Conservation (phyloP, 495 filamentous ascomycete species). For the Talaromyces nanjingensis region DNA sequence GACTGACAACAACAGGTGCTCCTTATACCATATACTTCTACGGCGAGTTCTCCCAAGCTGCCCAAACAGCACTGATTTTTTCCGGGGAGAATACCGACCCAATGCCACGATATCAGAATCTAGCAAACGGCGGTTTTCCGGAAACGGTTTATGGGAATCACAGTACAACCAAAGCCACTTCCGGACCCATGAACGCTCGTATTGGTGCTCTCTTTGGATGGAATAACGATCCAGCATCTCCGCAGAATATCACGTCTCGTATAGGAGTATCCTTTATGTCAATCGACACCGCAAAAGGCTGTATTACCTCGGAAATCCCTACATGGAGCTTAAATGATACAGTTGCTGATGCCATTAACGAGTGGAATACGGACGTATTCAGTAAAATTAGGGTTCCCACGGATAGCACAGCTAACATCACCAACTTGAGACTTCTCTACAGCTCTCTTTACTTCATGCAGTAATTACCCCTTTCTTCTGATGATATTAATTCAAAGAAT, state of each 20-base stretch:
- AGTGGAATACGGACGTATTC: slow-evolving; percentile 58
- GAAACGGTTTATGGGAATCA: slow-evolving; percentile 20
- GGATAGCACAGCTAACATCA: slow-evolving; percentile 44
- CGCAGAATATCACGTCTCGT: slow-evolving; percentile 40
- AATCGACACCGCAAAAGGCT: slow-evolving; percentile 24
- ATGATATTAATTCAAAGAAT: not conserved
- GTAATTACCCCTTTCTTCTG: not conserved
- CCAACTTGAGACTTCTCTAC: slow-evolving; percentile 60
- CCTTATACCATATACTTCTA: slow-evolving; percentile 62
- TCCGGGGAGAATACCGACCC: slow-evolving; percentile 39
- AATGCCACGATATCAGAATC: slow-evolving; percentile 24
- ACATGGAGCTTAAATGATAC: slow-evolving; percentile 38
- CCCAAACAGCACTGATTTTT: slow-evolving; percentile 42
- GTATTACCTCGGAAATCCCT: slow-evolving; percentile 56
- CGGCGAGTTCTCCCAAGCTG: slow-evolving; percentile 46
- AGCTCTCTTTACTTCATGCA: slow-evolving; percentile 63
- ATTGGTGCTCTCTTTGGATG: slow-evolving; percentile 31
- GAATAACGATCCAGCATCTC: slow-evolving; percentile 16
- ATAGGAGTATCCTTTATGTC: slow-evolving; percentile 54
- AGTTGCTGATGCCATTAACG: slow-evolving; percentile 40
- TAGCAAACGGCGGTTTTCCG: slow-evolving; percentile 20
- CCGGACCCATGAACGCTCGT: slow-evolving; percentile 30
- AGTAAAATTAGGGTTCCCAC: slow-evolving; percentile 50
- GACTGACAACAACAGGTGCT: slow-evolving; percentile 22
- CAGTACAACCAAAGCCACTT: slow-evolving; percentile 18